These are phyloP conservation scores for Termitomyces sp. DNA, from an alignment of 768 basidiomycete species.

Conservation along the genomic window DNA sequence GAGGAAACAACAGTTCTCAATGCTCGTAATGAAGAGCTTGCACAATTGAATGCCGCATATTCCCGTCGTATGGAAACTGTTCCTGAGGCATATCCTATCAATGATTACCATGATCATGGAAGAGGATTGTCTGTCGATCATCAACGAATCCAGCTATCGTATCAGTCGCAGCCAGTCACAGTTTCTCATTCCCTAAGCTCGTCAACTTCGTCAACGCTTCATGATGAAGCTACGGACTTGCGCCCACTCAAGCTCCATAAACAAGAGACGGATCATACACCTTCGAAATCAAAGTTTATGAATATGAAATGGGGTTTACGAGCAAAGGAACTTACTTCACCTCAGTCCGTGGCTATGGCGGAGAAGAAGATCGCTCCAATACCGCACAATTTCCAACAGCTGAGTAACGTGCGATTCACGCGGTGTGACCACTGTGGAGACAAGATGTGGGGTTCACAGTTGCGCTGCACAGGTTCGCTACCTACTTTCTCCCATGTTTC, in stretches of 20 bases:
- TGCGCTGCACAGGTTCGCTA: constrained; percentile 77
- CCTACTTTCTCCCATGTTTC: background rate
- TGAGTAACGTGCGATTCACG: constrained; percentile 82
- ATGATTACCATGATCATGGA: constrained; percentile 17
- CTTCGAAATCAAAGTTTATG: constrained; percentile 53
- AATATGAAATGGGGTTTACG: constrained; percentile 68
- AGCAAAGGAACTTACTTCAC: constrained; percentile 36
- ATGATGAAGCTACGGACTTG: constrained; percentile 42
- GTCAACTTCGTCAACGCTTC: constrained; percentile 40
- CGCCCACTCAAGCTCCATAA: constrained; percentile 33
- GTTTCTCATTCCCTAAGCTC: constrained; percentile 33
- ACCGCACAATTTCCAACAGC: constrained; percentile 86
- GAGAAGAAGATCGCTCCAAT: constrained; percentile 33
- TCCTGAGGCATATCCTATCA: constrained; percentile 27
- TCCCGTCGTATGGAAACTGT: constrained; percentile 66
- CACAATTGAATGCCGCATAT: constrained; percentile 81
- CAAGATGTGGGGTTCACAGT: constrained; percentile 98
- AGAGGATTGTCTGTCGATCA: constrained; percentile 22
- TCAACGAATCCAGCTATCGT: constrained; percentile 19
- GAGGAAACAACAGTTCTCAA: constrained; percentile 92
- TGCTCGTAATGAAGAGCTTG: constrained; percentile 88
- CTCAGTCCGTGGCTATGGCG: constrained; percentile 18
- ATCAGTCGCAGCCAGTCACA: constrained; percentile 21
- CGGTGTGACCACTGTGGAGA: constrained; percentile 95
- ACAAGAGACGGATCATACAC: constrained; percentile 41